Evolutionary conservation across 2,329 filamentous ascomycete genomes (phyloP).

Genomic region (Ilyonectria destructans): DNA sequence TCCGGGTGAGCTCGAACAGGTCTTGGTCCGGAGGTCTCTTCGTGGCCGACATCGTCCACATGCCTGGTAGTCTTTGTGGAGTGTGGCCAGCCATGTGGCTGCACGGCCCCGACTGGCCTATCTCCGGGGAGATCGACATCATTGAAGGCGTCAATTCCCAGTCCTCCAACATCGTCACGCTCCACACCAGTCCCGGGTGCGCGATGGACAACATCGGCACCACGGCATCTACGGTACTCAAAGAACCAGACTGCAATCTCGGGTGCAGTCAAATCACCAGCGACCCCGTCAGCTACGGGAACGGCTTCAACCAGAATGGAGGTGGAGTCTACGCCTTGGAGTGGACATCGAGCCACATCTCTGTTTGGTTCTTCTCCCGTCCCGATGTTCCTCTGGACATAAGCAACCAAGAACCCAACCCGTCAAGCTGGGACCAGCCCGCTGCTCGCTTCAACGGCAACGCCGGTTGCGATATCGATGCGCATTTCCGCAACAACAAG

Average conservation of each 20-base stretch:
- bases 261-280: constrained; percentile 70
- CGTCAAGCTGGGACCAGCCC: constrained; percentile 75
- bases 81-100: constrained; percentile 80
- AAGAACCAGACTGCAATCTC: constrained; percentile 68
- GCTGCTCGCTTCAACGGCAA: constrained; percentile 74
- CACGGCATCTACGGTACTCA: constrained; percentile 60
- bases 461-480: constrained; percentile 77
- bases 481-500: constrained; percentile 77
- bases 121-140: constrained; percentile 79
- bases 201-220: constrained; percentile 63
- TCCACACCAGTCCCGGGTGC: constrained; percentile 76
- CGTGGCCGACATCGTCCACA: constrained; percentile 78
- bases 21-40: constrained; percentile 76
- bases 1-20: constrained; percentile 76
- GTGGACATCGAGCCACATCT: constrained; percentile 79
- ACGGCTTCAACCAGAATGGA: constrained; percentile 74
- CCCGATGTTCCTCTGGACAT: constrained; percentile 74
- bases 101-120: constrained; percentile 76
- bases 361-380: constrained; percentile 83
- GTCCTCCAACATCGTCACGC: constrained; percentile 70
- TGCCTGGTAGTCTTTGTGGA: constrained; percentile 73
- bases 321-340: constrained; percentile 79
- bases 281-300: constrained; percentile 65
- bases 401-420: constrained; percentile 69
- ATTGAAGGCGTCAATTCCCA: constrained; percentile 79